Evolutionary conservation across 768 basidiomycete species (phyloP).

Genomic region (Tricholomella constricta): DNA sequence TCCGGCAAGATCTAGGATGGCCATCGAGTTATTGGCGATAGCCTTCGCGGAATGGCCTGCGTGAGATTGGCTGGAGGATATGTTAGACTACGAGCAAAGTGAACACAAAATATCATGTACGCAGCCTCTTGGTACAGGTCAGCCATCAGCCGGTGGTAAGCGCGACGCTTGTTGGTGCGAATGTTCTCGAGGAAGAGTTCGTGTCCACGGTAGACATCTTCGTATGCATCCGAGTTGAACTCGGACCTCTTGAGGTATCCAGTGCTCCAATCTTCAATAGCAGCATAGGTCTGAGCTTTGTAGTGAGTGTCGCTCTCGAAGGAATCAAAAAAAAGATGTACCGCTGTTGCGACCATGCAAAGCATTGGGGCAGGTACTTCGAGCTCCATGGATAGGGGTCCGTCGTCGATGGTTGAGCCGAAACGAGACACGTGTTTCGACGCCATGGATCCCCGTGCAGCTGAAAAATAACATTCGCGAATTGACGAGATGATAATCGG

Average conservation of each 20-base stretch:
- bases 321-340: neutral
- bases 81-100: neutral
- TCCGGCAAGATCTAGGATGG: neutral
- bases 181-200: conserved; percentile 1
- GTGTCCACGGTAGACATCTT: conserved; percentile 6
- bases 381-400: neutral
- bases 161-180: neutral
- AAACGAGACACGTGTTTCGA: conserved; percentile 2
- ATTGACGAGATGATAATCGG: neutral
- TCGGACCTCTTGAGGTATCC: neutral
- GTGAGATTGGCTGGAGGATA: neutral
- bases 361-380: conserved; percentile 4
- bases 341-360: neutral
- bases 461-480: neutral
- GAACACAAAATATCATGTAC: neutral
- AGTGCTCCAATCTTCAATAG: neutral
- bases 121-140: conserved; percentile 3
- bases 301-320: neutral
- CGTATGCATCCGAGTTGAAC: conserved; percentile 2
- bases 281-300: conserved; percentile 3
- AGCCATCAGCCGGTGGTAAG: conserved; percentile 11
- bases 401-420: neutral
- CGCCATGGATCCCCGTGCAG: neutral
- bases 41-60: neutral
- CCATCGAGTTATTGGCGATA: conserved; percentile 1